phyloP scores from a whole-genome alignment of 1,284 basidiomycete species.

The Tremellales sp. region DNA sequence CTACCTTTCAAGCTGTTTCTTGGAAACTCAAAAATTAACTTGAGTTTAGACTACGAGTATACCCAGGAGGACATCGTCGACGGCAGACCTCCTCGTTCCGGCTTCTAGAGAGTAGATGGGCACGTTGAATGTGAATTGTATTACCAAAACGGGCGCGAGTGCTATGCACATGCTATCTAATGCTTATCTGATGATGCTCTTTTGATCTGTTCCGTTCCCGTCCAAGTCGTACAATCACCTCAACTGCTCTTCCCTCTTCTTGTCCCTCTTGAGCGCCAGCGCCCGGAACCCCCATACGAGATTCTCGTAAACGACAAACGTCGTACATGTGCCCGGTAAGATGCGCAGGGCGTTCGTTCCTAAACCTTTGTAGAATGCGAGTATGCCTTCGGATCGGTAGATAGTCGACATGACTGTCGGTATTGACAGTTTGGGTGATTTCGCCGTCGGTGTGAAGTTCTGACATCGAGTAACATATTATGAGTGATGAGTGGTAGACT shows the following conservation, averaged over 20 bases:
- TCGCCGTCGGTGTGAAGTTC: not conserved
- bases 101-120: no score
- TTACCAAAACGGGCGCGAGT: no score
- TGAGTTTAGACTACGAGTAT: slow-evolving; percentile 1
- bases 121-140: no score
- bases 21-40: not conserved
- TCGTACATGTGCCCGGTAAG: slow-evolving; percentile 93
- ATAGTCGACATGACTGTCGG: slow-evolving; percentile 73
- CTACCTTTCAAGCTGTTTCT: not conserved
- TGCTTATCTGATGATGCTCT: no score
- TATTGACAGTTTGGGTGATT: slow-evolving; percentile 53
- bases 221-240: no score
- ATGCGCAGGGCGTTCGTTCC: slow-evolving; percentile 96
- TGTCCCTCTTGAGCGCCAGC: slow-evolving; percentile 28
- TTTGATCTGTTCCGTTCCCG: no score
- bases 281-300: slow-evolving; percentile 73
- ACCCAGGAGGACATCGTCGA: not conserved
- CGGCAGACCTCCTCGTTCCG: not conserved
- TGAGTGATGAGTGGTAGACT: not conserved
- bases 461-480: not conserved
- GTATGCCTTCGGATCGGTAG: slow-evolving; percentile 71
- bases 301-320: slow-evolving; percentile 98
- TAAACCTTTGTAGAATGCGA: slow-evolving; percentile 91
- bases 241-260: slow-evolving; percentile 3
- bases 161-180: no score